A percentile compares a stretch with the other conserved stretches of the same genome.
Evolutionary conservation across 2,329 filamentous ascomycete genomes (phyloP).

Genomic region (Microthyrium microscopicum): DNA sequence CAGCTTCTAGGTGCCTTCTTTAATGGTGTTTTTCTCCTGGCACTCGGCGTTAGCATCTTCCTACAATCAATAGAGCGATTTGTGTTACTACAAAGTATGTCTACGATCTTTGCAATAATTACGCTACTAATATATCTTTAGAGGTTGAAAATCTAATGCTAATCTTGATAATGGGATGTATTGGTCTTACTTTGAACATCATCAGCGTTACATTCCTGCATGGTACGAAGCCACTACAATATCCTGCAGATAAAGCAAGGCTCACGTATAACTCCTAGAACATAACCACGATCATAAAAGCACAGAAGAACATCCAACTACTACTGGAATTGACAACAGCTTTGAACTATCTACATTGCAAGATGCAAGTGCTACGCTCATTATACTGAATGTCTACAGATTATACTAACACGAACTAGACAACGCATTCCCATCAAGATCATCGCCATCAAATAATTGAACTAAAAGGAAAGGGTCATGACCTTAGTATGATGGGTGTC

Average conservation of each 20-base stretch:
- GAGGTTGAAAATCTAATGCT: constrained; percentile 3
- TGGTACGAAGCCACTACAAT: no score
- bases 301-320: neutral
- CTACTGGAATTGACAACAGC: neutral
- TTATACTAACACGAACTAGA: neutral
- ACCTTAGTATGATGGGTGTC: constrained; percentile 57
- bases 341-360: neutral
- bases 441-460: constrained; percentile 4
- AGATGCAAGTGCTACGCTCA: constrained; percentile 3
- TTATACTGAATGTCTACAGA: neutral
- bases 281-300: constrained; percentile 3
- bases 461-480: constrained; percentile 9
- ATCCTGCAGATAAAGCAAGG: no score
- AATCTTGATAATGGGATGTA: constrained; percentile 28
- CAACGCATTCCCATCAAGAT: constrained; percentile 2
- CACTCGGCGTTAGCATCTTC: constrained; percentile 54
- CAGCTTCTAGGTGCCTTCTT: constrained; percentile 63
- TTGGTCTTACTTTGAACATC: constrained; percentile 51
- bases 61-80: constrained; percentile 60
- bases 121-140: neutral
- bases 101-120: neutral
- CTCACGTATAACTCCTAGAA: no score
- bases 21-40: constrained; percentile 60
- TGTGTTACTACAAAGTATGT: constrained; percentile 36
- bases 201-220: constrained; percentile 44